Evolutionary conservation across 1,284 basidiomycete genomes (phyloP).

Genomic region (Irpex sp.): DNA sequence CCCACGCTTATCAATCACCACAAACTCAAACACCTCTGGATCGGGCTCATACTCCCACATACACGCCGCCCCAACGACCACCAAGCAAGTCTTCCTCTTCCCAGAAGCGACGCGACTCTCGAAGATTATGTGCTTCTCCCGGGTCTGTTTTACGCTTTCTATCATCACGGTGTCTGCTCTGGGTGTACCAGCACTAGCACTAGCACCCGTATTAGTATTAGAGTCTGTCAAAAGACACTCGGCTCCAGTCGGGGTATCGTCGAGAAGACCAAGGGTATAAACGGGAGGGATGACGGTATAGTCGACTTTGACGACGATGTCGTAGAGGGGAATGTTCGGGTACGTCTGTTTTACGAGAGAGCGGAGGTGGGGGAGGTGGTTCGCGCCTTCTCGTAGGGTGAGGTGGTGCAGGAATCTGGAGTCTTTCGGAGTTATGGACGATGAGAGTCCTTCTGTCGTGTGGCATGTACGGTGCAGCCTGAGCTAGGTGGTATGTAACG

Average conservation of each 20-base stretch:
- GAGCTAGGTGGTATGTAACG: not conserved
- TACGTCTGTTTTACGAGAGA: conserved; percentile 23
- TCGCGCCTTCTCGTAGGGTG: conserved; percentile 28
- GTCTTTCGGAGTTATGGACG: conserved; percentile 31
- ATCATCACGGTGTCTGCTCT: conserved; percentile 32
- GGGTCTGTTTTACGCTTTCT: conserved; percentile 30
- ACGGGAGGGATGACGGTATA: conserved; percentile 27
- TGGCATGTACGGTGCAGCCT: not conserved
- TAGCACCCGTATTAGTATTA: not conserved
- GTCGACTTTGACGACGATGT: conserved; percentile 31
- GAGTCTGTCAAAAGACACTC: no score
- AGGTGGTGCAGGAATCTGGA: conserved; percentile 33
- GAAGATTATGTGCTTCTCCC: conserved; percentile 22
- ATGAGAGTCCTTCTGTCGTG: conserved; percentile 28
- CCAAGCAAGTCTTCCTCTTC: no score
- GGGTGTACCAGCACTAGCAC: conserved; percentile 14
- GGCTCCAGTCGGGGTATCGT: conserved; percentile 18
- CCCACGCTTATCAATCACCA: no score
- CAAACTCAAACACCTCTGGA: no score
- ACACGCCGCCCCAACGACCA: no score
- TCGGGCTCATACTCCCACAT: no score
- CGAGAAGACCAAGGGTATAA: conserved; percentile 25
- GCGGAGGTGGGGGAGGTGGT: conserved; percentile 25
- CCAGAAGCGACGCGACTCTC: no score
- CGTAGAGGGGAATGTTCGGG: conserved; percentile 19